A percentile compares a stretch with the other conserved stretches of the same genome.
Conservation (phyloP, 2,329 filamentous ascomycete genomes). For the Phialophora expanda region DNA sequence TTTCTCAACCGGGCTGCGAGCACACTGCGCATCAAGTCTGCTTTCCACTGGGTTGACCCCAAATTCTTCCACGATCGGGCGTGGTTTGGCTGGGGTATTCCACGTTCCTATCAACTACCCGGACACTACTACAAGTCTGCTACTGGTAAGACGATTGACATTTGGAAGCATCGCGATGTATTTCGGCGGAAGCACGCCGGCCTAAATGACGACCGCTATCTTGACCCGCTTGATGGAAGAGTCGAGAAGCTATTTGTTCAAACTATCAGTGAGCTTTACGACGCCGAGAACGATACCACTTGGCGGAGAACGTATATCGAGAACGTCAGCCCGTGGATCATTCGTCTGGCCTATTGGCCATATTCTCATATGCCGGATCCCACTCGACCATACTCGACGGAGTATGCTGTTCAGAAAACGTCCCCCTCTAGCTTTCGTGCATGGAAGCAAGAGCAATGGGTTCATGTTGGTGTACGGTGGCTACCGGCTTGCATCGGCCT, state of each 20-base stretch:
- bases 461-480: slow-evolving; percentile 22
- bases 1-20: slow-evolving; percentile 19
- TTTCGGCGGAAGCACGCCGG: slow-evolving; percentile 22
- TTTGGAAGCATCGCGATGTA: slow-evolving; percentile 25
- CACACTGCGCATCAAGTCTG: slow-evolving; percentile 10
- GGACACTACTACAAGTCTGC: slow-evolving; percentile 17
- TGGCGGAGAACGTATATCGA: slow-evolving; percentile 30
- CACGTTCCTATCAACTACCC: slow-evolving; percentile 25
- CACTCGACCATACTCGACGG: neutral
- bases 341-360: slow-evolving; percentile 30
- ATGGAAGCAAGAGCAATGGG: slow-evolving; percentile 25
- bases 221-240: slow-evolving; percentile 24
- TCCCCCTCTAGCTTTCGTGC: neutral
- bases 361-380: slow-evolving; percentile 21
- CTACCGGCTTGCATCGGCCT: slow-evolving; percentile 29
- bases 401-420: slow-evolving; percentile 9
- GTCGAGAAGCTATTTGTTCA: slow-evolving; percentile 27
- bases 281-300: slow-evolving; percentile 21
- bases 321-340: slow-evolving; percentile 28
- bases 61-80: slow-evolving; percentile 27
- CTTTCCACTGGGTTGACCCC: slow-evolving; percentile 21
- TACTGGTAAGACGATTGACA: slow-evolving; percentile 1
- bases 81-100: slow-evolving; percentile 18
- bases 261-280: slow-evolving; percentile 24
- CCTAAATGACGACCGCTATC: slow-evolving; percentile 24